phyloP scores from a whole-genome alignment of 2,329 filamentous ascomycete genomes.

The Biscogniauxia mediterranea region DNA sequence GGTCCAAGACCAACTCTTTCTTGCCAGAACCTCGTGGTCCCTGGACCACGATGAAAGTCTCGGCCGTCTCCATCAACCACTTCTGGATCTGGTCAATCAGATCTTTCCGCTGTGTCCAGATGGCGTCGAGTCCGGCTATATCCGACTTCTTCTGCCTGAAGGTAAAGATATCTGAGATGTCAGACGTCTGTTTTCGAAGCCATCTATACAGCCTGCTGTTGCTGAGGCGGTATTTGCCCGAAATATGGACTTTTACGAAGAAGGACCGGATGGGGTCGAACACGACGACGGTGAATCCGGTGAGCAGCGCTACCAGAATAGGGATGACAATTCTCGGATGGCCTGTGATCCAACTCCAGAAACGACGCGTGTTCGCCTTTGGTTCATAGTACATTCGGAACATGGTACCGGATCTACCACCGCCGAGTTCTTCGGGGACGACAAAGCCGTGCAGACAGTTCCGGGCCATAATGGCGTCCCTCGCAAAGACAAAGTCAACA shows the following conservation, averaged over 20 bases:
- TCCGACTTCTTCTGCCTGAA: slow-evolving; percentile 58
- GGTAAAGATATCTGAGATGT: slow-evolving; percentile 63
- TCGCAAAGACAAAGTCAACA: slow-evolving; percentile 70
- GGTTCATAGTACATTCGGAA: slow-evolving; percentile 83
- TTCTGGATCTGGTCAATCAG: slow-evolving; percentile 79
- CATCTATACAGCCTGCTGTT: slow-evolving; percentile 75
- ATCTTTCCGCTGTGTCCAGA: slow-evolving; percentile 84
- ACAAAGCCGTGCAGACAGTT: slow-evolving; percentile 89
- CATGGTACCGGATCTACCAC: slow-evolving; percentile 72
- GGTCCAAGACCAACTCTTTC: slow-evolving; percentile 80
- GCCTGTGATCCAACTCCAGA: slow-evolving; percentile 82
- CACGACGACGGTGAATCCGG: slow-evolving; percentile 78
- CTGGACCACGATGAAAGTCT: slow-evolving; percentile 92
- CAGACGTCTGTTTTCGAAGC: slow-evolving; percentile 72
- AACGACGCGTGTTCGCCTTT: slow-evolving; percentile 71
- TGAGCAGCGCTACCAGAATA: slow-evolving; percentile 73
- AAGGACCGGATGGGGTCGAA: slow-evolving; percentile 95
- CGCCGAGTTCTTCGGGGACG: slow-evolving; percentile 66
- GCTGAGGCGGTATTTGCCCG: slow-evolving; percentile 69
- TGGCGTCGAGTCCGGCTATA: slow-evolving; percentile 69
- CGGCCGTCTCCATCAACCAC: slow-evolving; percentile 84
- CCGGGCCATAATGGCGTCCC: slow-evolving; percentile 81
- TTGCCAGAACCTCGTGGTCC: slow-evolving; percentile 91
- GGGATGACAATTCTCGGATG: slow-evolving; percentile 91
- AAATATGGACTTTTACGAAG: slow-evolving; percentile 86